Evolutionary conservation across 1,284 basidiomycete genomes (phyloP), one percentile per base, ranked within the genome.

Genomic region (Tilletia walkeri): DNA sequence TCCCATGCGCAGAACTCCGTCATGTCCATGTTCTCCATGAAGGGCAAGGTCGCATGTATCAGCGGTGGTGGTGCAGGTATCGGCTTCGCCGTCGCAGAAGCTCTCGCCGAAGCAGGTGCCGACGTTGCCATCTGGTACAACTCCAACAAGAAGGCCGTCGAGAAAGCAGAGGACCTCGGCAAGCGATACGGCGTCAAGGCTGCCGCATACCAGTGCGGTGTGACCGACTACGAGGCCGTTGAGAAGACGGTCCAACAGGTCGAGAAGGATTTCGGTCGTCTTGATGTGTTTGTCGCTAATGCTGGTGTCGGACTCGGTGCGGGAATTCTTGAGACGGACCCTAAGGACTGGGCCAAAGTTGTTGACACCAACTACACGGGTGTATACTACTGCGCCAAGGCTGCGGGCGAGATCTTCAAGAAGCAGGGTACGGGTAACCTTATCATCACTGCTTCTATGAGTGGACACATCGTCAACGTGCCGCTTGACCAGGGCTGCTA

Each of bases 31-130:
- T 76, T 82, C 68, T 76, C 67, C 65, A 78, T 83, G 75, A 79
- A 78, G 72, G 83, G 81, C 68, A 83, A 81, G 70, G 78, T 81
- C 45, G 75, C 78, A 38, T 74, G 75, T 66, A 75, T 84, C 65
- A 82, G 78, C 3, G 82, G 83, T 14, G 82, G 78, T 7, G 77
- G 77, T 18, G 77, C 76, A 14, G 83, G 83, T 18, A 83, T 84
- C 65, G 83, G 83, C 0, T 78, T 79, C 56, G 79, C 80, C 2
- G 82, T 78, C 4, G 74, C 78, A 38, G 80, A 82, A 41, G 82
- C 80, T 0, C 72, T 83, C 48, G 80, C 81, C 34, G 83, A 84
- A 67, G 80, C 78, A 6, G 81, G 82, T 9, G 80, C 75, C 6
- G 77, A 81, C 65, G 78, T 84, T 6, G 81, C 78, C 4, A 74